Evolutionary conservation across 176 grass and related monocot genomes (phyloP).

Genomic region (Triticum urartu): DNA sequence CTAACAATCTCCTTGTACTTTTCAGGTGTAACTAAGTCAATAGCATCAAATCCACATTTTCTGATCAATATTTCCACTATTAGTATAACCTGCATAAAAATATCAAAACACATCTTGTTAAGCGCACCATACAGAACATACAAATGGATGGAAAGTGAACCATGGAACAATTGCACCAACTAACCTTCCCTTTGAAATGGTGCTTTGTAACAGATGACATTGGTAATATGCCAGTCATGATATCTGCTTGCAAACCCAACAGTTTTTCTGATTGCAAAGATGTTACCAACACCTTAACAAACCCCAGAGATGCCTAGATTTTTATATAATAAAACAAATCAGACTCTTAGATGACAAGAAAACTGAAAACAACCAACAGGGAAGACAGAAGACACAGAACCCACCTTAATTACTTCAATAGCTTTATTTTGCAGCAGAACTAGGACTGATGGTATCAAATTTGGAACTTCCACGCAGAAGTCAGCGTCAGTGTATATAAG

Average conservation of each 20-base stretch:
- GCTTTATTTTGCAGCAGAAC: constrained; percentile 85
- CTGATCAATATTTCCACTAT: constrained; percentile 93
- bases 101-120: background rate
- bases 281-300: constrained; percentile 95
- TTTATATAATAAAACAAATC: constrained; percentile 15
- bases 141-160: constrained; percentile 7
- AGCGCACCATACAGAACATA: constrained; percentile 5
- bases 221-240: constrained; percentile 69
- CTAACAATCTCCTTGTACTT: constrained; percentile 79
- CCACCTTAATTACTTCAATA: constrained; percentile 87
- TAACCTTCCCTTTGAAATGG: constrained; percentile 93
- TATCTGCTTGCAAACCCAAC: constrained; percentile 62
- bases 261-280: constrained; percentile 75
- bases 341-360: constrained; percentile 7
- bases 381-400: constrained; percentile 1
- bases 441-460: constrained; percentile 86
- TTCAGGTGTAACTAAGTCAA: constrained; percentile 58
- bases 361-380: constrained; percentile 18
- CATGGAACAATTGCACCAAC: constrained; percentile 2
- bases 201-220: constrained; percentile 71
- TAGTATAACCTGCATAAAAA: constrained; percentile 61
- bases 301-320: constrained; percentile 82
- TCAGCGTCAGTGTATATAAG: constrained; percentile 94
- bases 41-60: constrained; percentile 79
- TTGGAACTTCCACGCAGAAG: constrained; percentile 87